A percentile compares a stretch with the other conserved stretches of the same genome.
phyloP scores from a whole-genome alignment of 2,329 filamentous ascomycete species.

The Penicillium hesseltinei region DNA sequence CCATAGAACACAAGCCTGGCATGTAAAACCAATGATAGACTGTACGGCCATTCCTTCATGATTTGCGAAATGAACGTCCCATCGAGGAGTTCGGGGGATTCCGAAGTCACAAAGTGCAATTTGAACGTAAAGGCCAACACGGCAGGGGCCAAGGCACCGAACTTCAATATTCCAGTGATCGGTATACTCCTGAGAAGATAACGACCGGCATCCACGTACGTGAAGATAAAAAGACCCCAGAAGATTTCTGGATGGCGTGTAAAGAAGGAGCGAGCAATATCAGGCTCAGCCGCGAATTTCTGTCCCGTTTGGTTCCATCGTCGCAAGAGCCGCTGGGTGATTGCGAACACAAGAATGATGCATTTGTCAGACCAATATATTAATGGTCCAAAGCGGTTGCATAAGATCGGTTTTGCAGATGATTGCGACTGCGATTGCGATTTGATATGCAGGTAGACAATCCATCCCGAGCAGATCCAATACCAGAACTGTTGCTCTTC shows the following conservation, averaged over 20 bases:
- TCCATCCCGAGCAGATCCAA: slow-evolving; percentile 63
- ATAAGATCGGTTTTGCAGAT: neutral
- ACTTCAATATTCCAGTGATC: slow-evolving; percentile 22
- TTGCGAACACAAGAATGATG: slow-evolving; percentile 52
- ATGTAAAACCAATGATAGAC: slow-evolving; percentile 49
- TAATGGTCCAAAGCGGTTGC: neutral
- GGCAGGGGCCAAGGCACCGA: slow-evolving; percentile 44
- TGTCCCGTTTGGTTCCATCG: slow-evolving; percentile 97
- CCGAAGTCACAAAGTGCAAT: slow-evolving; percentile 78
- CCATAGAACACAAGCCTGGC: slow-evolving; percentile 52
- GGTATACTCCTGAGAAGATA: slow-evolving; percentile 40
- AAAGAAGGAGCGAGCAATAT: slow-evolving; percentile 74
- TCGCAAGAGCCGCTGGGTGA: slow-evolving; percentile 64
- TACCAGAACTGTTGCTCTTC: slow-evolving; percentile 99
- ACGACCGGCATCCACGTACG: slow-evolving; percentile 63
- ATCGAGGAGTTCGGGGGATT: slow-evolving; percentile 76
- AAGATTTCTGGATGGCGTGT: slow-evolving; percentile 63
- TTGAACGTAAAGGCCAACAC: slow-evolving; percentile 76
- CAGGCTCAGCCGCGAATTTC: slow-evolving; percentile 87
- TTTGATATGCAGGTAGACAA: slow-evolving; percentile 49
- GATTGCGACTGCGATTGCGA: slow-evolving; percentile 25
- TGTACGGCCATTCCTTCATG: slow-evolving; percentile 39
- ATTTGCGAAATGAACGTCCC: slow-evolving; percentile 33
- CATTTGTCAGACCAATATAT: slow-evolving; percentile 11
- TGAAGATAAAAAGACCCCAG: slow-evolving; percentile 69